Evolutionary conservation across 768 basidiomycete species (phyloP).

Genomic region (Tephrocybe rancida): DNA sequence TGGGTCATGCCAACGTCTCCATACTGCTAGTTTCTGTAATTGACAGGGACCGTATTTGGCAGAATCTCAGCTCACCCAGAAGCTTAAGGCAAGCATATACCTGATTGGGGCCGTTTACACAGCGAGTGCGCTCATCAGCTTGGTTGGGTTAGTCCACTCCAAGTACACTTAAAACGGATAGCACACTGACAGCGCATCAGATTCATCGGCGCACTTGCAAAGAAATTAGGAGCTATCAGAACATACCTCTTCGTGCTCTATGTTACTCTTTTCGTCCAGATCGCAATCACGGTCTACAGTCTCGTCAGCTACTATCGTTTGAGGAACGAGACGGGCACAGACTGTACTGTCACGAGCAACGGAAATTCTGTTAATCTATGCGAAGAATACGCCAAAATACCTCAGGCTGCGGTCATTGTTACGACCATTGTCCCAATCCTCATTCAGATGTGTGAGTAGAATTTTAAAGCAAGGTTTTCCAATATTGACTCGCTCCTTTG

Average conservation of each 20-base stretch:
- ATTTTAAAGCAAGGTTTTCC: not conserved
- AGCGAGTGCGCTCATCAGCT: conserved; percentile 31
- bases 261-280: conserved; percentile 29
- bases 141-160: conserved; percentile 31
- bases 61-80: conserved; percentile 28
- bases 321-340: conserved; percentile 19
- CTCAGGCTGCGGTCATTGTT: conserved; percentile 32
- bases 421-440: conserved; percentile 36
- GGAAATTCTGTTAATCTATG: conserved; percentile 29
- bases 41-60: not conserved
- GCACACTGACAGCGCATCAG: conserved; percentile 19
- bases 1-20: conserved; percentile 23
- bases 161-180: not conserved
- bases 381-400: conserved; percentile 25
- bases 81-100: conserved; percentile 31
- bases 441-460: conserved; percentile 38
- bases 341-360: conserved; percentile 30
- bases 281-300: conserved; percentile 31
- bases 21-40: not conserved
- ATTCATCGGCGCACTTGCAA: conserved; percentile 41
- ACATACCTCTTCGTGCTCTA: conserved; percentile 34
- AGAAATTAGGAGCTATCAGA: conserved; percentile 36
- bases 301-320: conserved; percentile 34
- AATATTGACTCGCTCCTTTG: not conserved
- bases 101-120: conserved; percentile 33